phyloP scores from a whole-genome alignment of 495 filamentous ascomycete species.

The Aspergillus incahuasiensis region DNA sequence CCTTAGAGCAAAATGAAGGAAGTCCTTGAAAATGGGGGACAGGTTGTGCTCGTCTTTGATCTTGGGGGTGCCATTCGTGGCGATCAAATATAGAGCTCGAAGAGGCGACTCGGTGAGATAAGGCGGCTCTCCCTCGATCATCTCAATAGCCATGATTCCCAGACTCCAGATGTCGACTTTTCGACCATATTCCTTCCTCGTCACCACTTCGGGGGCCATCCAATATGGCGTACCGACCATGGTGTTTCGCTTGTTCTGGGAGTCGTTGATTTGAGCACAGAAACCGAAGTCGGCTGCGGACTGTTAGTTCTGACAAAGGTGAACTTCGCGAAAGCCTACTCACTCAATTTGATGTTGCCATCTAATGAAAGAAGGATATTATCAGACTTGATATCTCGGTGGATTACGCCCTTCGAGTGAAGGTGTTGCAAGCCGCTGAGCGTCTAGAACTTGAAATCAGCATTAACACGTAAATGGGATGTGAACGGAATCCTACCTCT shows the following conservation, averaged over 20 bases:
- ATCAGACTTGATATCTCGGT: slow-evolving; percentile 98
- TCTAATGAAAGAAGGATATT: slow-evolving; percentile 94
- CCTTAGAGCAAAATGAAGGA: slow-evolving; percentile 83
- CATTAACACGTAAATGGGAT: neutral
- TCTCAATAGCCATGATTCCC: slow-evolving; percentile 99
- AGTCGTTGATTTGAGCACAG: slow-evolving; percentile 97
- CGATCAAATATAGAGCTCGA: slow-evolving; percentile 90
- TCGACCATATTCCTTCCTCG: slow-evolving; percentile 92
- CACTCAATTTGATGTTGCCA: slow-evolving; percentile 96
- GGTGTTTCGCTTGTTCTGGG: slow-evolving; percentile 93
- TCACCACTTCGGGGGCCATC: slow-evolving; percentile 99
- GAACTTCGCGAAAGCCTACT: slow-evolving; percentile 29
- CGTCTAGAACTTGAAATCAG: slow-evolving; percentile 45
- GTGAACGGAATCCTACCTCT: slow-evolving; percentile 53
- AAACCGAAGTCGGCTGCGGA: slow-evolving; percentile 91
- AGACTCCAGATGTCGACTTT: slow-evolving; percentile 99
- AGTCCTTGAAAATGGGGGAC: slow-evolving; percentile 78
- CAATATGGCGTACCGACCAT: slow-evolving; percentile 99
- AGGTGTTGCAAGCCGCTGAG: slow-evolving; percentile 88
- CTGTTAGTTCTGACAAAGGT: slow-evolving; percentile 25
- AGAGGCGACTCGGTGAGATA: slow-evolving; percentile 95
- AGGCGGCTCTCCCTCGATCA: slow-evolving; percentile 98
- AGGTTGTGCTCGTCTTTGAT: slow-evolving; percentile 90
- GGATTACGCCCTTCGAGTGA: slow-evolving; percentile 96
- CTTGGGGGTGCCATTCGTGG: slow-evolving; percentile 90